Conservation (phyloP, 805 yeast species). For the Middelhovenomyces tepae region DNA sequence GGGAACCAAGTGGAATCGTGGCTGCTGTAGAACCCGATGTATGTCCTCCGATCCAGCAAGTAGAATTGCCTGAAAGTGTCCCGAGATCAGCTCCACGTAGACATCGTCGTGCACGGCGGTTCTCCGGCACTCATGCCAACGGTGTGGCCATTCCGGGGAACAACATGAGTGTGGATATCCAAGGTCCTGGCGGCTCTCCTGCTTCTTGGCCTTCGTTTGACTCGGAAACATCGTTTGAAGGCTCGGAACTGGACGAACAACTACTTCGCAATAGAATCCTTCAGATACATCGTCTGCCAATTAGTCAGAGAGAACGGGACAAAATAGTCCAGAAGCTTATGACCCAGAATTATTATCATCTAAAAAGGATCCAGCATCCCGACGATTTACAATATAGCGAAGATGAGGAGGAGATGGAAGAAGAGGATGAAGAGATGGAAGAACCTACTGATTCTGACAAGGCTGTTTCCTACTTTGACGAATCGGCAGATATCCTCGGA, state of each 20-base stretch:
- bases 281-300: conserved; percentile 21
- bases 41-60: conserved; percentile 43
- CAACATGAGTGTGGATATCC: no score
- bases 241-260: conserved; percentile 6
- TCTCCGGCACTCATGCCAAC: no score
- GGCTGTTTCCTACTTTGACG: conserved; percentile 42
- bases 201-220: no score
- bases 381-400: conserved; percentile 8
- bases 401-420: conserved; percentile 13
- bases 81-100: conserved; percentile 12
- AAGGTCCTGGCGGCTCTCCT: no score
- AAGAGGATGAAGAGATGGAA: conserved; percentile 23
- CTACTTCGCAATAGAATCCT: conserved; percentile 23
- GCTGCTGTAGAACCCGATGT: conserved; percentile 40
- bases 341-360: conserved; percentile 26
- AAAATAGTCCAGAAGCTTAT: conserved; percentile 27
- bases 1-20: conserved; percentile 50
- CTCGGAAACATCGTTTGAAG: conserved; percentile 1
- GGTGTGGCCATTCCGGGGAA: no score
- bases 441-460: conserved; percentile 39
- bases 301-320: conserved; percentile 29
- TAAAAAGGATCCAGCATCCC: conserved; percentile 2
- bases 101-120: conserved; percentile 4
- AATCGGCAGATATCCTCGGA: conserved; percentile 43
- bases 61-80: conserved; percentile 36